These are phyloP conservation scores for Euphorbia corollata DNA, from an alignment of 441 rosid species.

Conservation along the genomic window DNA sequence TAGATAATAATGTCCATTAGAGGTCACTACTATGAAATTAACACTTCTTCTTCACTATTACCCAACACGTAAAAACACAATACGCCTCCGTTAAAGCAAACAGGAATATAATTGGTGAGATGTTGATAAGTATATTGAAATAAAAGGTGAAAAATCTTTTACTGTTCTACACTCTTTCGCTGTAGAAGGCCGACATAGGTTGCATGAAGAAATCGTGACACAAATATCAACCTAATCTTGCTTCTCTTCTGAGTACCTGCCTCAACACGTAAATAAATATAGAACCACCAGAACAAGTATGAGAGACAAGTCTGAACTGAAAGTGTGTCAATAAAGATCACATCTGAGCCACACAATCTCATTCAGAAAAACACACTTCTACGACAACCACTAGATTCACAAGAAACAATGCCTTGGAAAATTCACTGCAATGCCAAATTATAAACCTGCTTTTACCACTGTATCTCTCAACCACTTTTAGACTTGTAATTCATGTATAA, in stretches of 20 bases:
- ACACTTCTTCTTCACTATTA: too few relatives aligned
- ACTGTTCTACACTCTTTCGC: neutral
- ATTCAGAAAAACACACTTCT: neutral
- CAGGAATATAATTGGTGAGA: too few relatives aligned
- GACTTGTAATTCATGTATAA: neutral
- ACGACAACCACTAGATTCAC: neutral
- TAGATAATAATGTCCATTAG: neutral
- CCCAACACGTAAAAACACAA: too few relatives aligned
- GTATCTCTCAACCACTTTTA: neutral
- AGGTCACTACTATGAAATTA: neutral
- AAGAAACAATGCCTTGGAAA: neutral
- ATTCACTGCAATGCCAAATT: neutral
- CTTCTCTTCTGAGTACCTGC: slow-evolving; percentile 61
- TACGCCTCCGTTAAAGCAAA: too few relatives aligned
- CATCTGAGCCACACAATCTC: neutral
- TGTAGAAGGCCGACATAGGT: neutral
- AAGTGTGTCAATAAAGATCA: neutral
- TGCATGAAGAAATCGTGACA: neutral
- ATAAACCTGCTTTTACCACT: too few relatives aligned
- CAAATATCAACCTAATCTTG: slow-evolving; percentile 45
- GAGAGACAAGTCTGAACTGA: neutral
- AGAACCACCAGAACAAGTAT: neutral
- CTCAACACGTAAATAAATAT: neutral
- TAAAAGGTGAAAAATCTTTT: neutral
- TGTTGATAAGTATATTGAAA: too few relatives aligned